phyloP scores from a whole-genome alignment of 176 grass and related monocot species.

The Oryza meridionalis region DNA sequence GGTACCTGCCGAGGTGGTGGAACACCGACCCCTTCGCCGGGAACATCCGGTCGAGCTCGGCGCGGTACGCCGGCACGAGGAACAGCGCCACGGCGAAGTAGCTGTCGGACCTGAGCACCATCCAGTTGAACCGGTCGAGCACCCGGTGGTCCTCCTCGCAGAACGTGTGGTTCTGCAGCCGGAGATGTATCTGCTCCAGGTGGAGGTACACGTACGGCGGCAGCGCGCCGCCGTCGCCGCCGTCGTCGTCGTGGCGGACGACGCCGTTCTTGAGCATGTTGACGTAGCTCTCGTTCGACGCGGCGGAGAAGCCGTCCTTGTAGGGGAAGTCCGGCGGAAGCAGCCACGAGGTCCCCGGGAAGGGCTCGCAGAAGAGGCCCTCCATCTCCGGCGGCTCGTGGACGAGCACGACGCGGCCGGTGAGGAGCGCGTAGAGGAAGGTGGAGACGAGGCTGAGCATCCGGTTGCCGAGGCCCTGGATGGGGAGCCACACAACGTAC shows the following conservation, averaged over 20 bases:
- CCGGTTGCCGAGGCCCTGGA: slow-evolving; percentile 70
- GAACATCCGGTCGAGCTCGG: slow-evolving; percentile 64
- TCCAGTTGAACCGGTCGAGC: slow-evolving; percentile 62
- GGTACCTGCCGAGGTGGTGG: slow-evolving; percentile 79
- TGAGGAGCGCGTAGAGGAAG: slow-evolving; percentile 86
- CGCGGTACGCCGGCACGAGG: slow-evolving; percentile 55
- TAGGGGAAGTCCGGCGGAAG: slow-evolving; percentile 66
- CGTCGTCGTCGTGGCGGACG: slow-evolving; percentile 27
- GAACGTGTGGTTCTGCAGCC: slow-evolving; percentile 54
- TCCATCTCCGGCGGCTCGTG: slow-evolving; percentile 42
- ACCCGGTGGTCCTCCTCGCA: slow-evolving; percentile 68
- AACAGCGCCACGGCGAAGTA: slow-evolving; percentile 78
- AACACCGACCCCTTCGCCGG: slow-evolving; percentile 67
- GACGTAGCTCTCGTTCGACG: slow-evolving; percentile 44
- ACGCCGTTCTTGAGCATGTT: slow-evolving; percentile 48
- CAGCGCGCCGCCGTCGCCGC: background rate
- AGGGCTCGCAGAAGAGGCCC: slow-evolving; percentile 82
- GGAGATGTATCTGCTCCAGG: slow-evolving; percentile 42
- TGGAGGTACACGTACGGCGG: slow-evolving; percentile 69
- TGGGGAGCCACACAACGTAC: slow-evolving; percentile 77
- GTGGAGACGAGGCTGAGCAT: slow-evolving; percentile 70
- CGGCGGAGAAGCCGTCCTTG: slow-evolving; percentile 22
- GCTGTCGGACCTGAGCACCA: slow-evolving; percentile 72
- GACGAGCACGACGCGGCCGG: slow-evolving; percentile 61
- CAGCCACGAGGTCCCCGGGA: slow-evolving; percentile 75